Evolutionary conservation across 208 protist species (phyloP).

Genomic region (Acanthamoeba sp.): DNA sequence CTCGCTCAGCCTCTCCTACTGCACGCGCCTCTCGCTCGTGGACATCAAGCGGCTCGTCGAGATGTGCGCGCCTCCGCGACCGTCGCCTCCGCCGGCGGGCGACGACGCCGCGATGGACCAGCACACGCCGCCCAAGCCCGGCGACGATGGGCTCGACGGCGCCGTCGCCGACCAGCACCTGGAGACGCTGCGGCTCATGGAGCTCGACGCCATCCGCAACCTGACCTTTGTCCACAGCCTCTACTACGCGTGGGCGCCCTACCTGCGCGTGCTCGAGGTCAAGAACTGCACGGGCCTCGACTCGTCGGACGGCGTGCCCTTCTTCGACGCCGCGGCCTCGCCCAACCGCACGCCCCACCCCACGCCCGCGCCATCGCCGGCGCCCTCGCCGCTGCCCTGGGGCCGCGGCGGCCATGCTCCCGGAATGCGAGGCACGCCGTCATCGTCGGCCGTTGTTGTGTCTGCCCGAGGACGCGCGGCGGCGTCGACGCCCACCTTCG

Average conservation of each 20-base stretch:
- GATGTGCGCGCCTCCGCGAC: not conserved
- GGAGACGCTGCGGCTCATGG: conserved; percentile 44
- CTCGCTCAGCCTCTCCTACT: conserved; percentile 54
- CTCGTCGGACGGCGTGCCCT: not conserved
- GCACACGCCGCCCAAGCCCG: conserved; percentile 28
- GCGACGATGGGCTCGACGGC: not conserved
- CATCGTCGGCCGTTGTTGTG: not conserved
- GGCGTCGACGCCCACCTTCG: conserved; percentile 1
- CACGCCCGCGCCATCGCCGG: no score
- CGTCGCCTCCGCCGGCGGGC: not conserved
- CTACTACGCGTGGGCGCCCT: conserved; percentile 9
- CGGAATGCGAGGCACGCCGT: not conserved
- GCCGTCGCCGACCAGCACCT: conserved; percentile 9
- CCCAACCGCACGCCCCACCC: not conserved
- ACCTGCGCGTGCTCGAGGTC: conserved; percentile 45
- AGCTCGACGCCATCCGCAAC: conserved; percentile 20
- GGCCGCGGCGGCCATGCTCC: not conserved
- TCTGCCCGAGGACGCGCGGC: not conserved
- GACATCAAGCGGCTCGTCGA: conserved; percentile 46
- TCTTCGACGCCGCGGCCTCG: not conserved
- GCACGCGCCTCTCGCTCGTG: not conserved
- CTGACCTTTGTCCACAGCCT: conserved; percentile 15
- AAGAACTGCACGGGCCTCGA: conserved; percentile 44
- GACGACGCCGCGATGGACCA: not conserved
- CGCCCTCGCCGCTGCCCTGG: not conserved